A percentile compares a stretch with the other conserved stretches of the same genome.
These are phyloP conservation scores for Cochlearia excelsa DNA, from an alignment of 345 rosid genomes.

Conservation along the genomic window DNA sequence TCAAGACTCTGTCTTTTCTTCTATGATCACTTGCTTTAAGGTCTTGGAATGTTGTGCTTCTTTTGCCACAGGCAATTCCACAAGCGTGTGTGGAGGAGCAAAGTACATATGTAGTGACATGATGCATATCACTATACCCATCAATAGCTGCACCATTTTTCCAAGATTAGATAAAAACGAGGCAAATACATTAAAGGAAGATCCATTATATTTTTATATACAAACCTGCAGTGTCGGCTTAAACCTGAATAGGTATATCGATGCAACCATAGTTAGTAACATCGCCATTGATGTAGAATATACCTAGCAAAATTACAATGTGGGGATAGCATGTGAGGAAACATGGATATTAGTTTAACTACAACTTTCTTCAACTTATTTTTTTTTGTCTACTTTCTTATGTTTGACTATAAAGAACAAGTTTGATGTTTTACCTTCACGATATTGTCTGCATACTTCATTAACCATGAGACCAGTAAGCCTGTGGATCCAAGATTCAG, in stretches of 20 bases:
- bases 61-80: slow-evolving; percentile 51
- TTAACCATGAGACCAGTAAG: slow-evolving; percentile 79
- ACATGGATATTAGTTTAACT: background rate
- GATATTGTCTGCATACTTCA: slow-evolving; percentile 92
- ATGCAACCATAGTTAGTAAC: slow-evolving; percentile 76
- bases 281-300: slow-evolving; percentile 90
- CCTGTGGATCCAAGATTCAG: slow-evolving; percentile 83
- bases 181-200: too few relatives aligned
- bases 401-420: slow-evolving; percentile 10
- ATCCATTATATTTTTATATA: too few relatives aligned
- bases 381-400: background rate
- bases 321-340: too few relatives aligned
- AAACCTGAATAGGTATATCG: slow-evolving; percentile 63
- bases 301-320: slow-evolving; percentile 45
- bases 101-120: slow-evolving; percentile 97
- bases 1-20: slow-evolving; percentile 60
- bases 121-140: slow-evolving; percentile 88
- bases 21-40: slow-evolving; percentile 54
- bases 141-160: slow-evolving; percentile 69
- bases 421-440: slow-evolving; percentile 60
- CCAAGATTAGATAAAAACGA: too few relatives aligned
- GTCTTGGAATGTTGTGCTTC: slow-evolving; percentile 54
- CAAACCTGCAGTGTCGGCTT: slow-evolving; percentile 73
- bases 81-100: slow-evolving; percentile 67
- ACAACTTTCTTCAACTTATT: too few relatives aligned